Evolutionary conservation across 1,284 basidiomycete genomes (phyloP).

Genomic region (Sutorius eximius): DNA sequence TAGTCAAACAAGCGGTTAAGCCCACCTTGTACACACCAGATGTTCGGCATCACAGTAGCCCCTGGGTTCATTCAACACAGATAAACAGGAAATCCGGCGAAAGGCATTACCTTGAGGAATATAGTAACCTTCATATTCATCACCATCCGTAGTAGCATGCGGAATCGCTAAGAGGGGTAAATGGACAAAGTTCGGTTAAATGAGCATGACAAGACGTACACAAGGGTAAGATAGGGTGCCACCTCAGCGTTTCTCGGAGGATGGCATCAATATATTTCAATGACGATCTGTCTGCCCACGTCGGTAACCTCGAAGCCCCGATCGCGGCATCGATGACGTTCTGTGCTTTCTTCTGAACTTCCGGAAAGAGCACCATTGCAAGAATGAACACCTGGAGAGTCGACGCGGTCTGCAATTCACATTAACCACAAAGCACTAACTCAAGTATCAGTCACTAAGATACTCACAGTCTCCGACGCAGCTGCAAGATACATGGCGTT

Average conservation of each 20-base stretch:
- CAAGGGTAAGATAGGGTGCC: conserved; percentile 21
- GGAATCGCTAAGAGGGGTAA: conserved; percentile 11
- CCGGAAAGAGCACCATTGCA: conserved; percentile 43
- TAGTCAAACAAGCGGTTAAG: not conserved
- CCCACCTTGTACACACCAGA: conserved; percentile 24
- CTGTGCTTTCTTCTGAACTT: conserved; percentile 40
- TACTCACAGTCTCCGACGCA: conserved; percentile 22
- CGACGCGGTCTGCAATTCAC: conserved; percentile 36
- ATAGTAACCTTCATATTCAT: conserved; percentile 29
- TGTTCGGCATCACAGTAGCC: conserved; percentile 25
- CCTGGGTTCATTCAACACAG: conserved; percentile 14
- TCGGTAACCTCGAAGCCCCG: conserved; percentile 18
- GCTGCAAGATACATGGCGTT: conserved; percentile 1
- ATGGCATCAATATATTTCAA: conserved; percentile 25
- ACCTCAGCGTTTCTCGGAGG: conserved; percentile 24
- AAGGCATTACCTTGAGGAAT: conserved; percentile 29
- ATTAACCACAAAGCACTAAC: not conserved
- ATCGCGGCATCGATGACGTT: conserved; percentile 30
- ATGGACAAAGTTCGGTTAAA: not conserved
- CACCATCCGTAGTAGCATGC: conserved; percentile 21
- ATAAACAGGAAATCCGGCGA: not conserved
- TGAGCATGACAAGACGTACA: conserved; percentile 11
- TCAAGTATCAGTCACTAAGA: not conserved
- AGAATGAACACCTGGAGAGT: conserved; percentile 40
- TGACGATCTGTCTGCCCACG: conserved; percentile 17